A percentile compares a stretch with the other conserved stretches of the same genome.
Evolutionary conservation across 108 stramenopile species (phyloP).

Genomic region (Cyclotella cryptica): DNA sequence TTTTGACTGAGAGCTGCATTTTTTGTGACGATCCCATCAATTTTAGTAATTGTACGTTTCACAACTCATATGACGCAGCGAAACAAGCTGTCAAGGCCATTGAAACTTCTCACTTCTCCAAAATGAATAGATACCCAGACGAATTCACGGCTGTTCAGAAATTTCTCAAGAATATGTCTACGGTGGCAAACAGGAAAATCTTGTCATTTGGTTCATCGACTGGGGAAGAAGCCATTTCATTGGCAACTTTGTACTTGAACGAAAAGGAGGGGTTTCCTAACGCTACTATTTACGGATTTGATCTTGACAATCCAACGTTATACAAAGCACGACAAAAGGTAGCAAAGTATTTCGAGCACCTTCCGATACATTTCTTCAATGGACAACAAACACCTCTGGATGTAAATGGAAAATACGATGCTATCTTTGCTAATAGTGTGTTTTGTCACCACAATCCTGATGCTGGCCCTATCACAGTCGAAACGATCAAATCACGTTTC

Average conservation of each 20-base stretch:
- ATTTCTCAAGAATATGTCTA: too few relatives aligned
- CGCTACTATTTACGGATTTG: slow-evolving; percentile 6
- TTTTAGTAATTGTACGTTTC: too few relatives aligned
- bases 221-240: slow-evolving; percentile 6
- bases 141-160: too few relatives aligned
- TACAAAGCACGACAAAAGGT: background rate
- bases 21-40: too few relatives aligned
- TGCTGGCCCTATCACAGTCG: too few relatives aligned
- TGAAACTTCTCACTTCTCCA: too few relatives aligned
- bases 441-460: background rate
- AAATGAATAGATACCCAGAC: too few relatives aligned
- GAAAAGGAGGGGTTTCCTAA: background rate
- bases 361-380: slow-evolving; percentile 4
- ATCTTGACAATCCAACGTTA: background rate
- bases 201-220: slow-evolving; percentile 11
- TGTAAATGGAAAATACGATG: slow-evolving; percentile 2
- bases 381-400: background rate
- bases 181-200: too few relatives aligned
- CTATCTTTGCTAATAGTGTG: slow-evolving; percentile 18
- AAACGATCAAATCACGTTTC: background rate
- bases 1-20: too few relatives aligned
- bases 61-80: too few relatives aligned
- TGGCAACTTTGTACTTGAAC: slow-evolving; percentile 5
- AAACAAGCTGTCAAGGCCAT: too few relatives aligned
- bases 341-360: background rate